Evolutionary conservation across 2,329 filamentous ascomycete genomes (phyloP).

Genomic region (Fusarium nematophilum): DNA sequence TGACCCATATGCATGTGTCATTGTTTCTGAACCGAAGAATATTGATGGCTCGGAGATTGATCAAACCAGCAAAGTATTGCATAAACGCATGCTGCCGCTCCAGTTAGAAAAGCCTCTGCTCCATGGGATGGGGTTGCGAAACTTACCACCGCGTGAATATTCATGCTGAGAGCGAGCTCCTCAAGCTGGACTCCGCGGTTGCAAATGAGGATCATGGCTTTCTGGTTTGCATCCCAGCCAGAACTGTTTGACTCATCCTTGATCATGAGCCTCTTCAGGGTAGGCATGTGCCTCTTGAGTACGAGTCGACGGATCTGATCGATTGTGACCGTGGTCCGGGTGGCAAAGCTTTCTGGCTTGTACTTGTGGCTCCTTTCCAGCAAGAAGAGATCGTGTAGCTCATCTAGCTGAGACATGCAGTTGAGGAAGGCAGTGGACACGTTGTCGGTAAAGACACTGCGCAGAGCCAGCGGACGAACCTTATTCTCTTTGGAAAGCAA

Average conservation of each 20-base stretch:
- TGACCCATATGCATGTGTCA: constrained; percentile 67
- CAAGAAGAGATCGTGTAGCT: constrained; percentile 69
- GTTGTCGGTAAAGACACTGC: constrained; percentile 72
- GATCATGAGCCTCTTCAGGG: constrained; percentile 68
- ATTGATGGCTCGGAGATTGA: constrained; percentile 65
- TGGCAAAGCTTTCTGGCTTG: constrained; percentile 64
- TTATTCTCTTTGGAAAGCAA: constrained; percentile 66
- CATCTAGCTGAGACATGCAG: constrained; percentile 63
- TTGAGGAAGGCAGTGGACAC: constrained; percentile 66
- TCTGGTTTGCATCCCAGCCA: constrained; percentile 68
- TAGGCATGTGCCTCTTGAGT: constrained; percentile 67
- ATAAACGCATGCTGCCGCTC: constrained; percentile 64
- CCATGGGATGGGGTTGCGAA: too few relatives aligned
- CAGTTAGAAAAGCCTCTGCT: constrained; percentile 15
- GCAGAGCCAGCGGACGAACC: constrained; percentile 61
- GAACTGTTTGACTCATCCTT: constrained; percentile 63
- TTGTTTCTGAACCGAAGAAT: constrained; percentile 65
- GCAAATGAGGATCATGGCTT: constrained; percentile 66
- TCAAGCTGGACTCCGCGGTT: constrained; percentile 60
- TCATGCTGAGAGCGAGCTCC: constrained; percentile 68
- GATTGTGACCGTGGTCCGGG: constrained; percentile 61
- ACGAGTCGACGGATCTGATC: constrained; percentile 68
- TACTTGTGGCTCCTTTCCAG: constrained; percentile 64
- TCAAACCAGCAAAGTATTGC: constrained; percentile 61
- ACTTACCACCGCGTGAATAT: constrained; percentile 65